These are phyloP conservation scores for Gypsophila paniculata DNA, from an alignment of 179 eudicot genomes.

Conservation along the genomic window DNA sequence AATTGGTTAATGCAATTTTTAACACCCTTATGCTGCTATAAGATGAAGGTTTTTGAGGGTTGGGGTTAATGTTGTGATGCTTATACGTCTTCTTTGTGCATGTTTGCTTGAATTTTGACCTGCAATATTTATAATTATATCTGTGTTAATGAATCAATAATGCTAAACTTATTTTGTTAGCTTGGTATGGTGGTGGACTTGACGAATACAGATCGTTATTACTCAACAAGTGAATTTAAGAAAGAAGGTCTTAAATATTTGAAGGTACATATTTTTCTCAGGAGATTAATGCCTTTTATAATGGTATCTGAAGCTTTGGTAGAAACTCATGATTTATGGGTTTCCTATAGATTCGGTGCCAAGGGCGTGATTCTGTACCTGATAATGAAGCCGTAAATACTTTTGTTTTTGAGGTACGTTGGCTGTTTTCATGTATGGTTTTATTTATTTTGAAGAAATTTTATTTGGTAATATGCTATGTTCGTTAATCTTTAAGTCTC, in stretches of 20 bases:
- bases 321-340: not conserved
- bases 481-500: not conserved
- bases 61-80: not conserved
- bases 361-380: conserved; percentile 60
- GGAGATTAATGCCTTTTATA: not conserved
- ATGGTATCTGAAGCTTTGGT: not conserved
- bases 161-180: conserved; percentile 26
- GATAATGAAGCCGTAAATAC: conserved; percentile 56
- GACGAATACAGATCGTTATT: conserved; percentile 61
- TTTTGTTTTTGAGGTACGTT: conserved; percentile 51
- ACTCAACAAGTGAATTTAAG: conserved; percentile 38
- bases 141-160: not conserved
- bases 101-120: not conserved
- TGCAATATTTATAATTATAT: not conserved
- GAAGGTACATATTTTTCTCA: conserved; percentile 32
- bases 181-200: conserved; percentile 60
- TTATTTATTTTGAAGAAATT: not conserved
- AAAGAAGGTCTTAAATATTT: conserved; percentile 44
- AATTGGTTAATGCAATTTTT: not conserved
- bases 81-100: not conserved
- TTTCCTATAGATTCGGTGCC: conserved; percentile 47
- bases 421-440: conserved; percentile 8
- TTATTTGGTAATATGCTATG: not conserved
- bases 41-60: not conserved
- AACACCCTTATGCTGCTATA: not conserved